Conservation (phyloP, 352 stramenopile genomes). For the Plasmopara halstedii region DNA sequence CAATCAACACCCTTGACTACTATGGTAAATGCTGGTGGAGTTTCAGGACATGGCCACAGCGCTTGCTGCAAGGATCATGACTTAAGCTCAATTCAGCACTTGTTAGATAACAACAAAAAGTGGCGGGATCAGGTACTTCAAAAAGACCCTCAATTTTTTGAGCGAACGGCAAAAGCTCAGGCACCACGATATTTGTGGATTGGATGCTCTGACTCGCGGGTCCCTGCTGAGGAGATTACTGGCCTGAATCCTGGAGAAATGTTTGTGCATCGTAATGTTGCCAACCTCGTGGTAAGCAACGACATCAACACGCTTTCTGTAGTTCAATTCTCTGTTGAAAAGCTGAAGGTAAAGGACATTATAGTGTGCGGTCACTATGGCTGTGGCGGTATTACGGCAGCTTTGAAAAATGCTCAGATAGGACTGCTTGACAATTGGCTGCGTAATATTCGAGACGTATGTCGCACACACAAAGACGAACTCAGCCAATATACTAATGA, state of each 20-base stretch:
- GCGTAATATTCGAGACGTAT: constrained; percentile 81
- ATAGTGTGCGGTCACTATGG: constrained; percentile 89
- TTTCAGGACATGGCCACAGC: constrained; percentile 12
- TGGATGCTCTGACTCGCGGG: constrained; percentile 81
- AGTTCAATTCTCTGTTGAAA: constrained; percentile 74
- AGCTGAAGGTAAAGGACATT: constrained; percentile 87
- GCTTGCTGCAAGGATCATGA: constrained; percentile 12
- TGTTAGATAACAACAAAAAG: constrained; percentile 63
- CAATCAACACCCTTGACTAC: not conserved
- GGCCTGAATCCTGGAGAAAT: constrained; percentile 68
- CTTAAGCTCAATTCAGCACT: constrained; percentile 26
- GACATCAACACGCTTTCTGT: constrained; percentile 54
- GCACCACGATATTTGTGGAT: constrained; percentile 86
- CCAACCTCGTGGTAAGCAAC: constrained; percentile 64
- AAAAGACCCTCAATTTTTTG: constrained; percentile 57
- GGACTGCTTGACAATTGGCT: constrained; percentile 88
- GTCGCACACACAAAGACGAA: constrained; percentile 22
- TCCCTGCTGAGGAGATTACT: constrained; percentile 80
- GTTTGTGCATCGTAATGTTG: constrained; percentile 88
- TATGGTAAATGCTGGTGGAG: constrained; percentile 7
- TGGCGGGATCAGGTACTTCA: constrained; percentile 52
- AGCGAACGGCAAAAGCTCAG: constrained; percentile 54
- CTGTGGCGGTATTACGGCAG: constrained; percentile 78
- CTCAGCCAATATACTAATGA: constrained; percentile 15
- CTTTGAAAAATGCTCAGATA: constrained; percentile 66